Evolutionary conservation across 495 filamentous ascomycete genomes (phyloP).

Genomic region (Baudoinia panamericana): DNA sequence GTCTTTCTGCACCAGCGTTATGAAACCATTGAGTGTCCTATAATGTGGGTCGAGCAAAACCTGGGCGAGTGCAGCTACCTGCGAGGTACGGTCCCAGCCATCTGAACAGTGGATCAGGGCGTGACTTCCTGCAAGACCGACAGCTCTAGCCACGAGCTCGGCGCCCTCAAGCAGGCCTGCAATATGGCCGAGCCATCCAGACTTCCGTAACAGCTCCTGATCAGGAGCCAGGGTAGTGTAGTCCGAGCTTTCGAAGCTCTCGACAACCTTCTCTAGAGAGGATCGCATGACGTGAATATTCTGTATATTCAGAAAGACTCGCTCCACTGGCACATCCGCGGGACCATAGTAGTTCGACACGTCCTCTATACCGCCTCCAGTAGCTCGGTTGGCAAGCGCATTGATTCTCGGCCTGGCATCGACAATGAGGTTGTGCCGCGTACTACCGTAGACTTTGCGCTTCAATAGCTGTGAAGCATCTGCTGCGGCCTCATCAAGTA

Average conservation of each 20-base stretch:
- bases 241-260: slow-evolving; percentile 85
- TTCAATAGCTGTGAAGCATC: slow-evolving; percentile 44
- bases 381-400: slow-evolving; percentile 87
- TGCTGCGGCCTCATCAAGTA: slow-evolving; percentile 54
- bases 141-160: slow-evolving; percentile 69
- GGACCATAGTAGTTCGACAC: slow-evolving; percentile 95
- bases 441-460: slow-evolving; percentile 70
- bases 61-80: slow-evolving; percentile 87
- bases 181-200: slow-evolving; percentile 89
- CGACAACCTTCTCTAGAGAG: slow-evolving; percentile 76
- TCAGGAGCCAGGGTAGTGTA: slow-evolving; percentile 73
- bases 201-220: slow-evolving; percentile 66
- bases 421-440: slow-evolving; percentile 89
- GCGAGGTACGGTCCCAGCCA: slow-evolving; percentile 94
- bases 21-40: slow-evolving; percentile 88
- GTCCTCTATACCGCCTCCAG: slow-evolving; percentile 88
- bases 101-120: slow-evolving; percentile 96
- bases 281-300: slow-evolving; percentile 99
- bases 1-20: slow-evolving; percentile 91
- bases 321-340: slow-evolving; percentile 36
- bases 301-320: slow-evolving; percentile 92
- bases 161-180: slow-evolving; percentile 71
- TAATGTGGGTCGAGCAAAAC: slow-evolving; percentile 93
- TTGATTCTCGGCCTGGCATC: slow-evolving; percentile 94
- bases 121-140: slow-evolving; percentile 84